phyloP scores from a whole-genome alignment of 148 eudicot genomes.

The Rhododendron henanense region DNA sequence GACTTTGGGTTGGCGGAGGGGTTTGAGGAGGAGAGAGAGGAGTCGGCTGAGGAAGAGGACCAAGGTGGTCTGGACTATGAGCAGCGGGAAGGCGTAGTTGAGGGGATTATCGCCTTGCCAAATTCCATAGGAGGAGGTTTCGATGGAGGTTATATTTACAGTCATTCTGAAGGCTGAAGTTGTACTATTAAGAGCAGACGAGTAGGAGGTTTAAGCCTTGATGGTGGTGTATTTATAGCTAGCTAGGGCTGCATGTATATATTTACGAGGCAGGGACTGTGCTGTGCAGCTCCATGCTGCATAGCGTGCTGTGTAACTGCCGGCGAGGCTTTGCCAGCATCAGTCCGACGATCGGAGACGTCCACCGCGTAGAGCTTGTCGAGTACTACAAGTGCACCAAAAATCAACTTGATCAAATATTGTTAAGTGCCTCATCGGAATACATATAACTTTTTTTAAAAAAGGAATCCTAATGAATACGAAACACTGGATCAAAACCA shows the following conservation, averaged over 20 bases:
- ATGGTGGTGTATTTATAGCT: neutral
- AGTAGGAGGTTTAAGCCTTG: neutral
- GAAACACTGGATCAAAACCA: no score
- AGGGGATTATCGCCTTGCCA: constrained; percentile 53
- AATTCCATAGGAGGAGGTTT: constrained; percentile 36
- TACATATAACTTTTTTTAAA: no score
- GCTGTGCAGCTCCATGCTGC: no score
- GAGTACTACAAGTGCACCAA: no score
- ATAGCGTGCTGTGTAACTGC: no score
- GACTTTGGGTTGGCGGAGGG: constrained; percentile 55
- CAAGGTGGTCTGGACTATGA: constrained; percentile 39
- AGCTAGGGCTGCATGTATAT: neutral
- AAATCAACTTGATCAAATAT: no score
- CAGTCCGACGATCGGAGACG: no score
- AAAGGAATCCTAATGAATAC: no score
- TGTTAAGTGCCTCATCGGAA: no score
- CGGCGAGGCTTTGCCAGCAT: no score
- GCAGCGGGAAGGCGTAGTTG: constrained; percentile 37
- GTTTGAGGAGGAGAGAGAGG: constrained; percentile 40
- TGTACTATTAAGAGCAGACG: neutral
- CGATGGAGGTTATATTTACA: constrained; percentile 31
- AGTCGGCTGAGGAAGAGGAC: constrained; percentile 34
- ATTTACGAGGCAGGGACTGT: no score
- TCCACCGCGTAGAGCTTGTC: no score
- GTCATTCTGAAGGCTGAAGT: neutral